These are phyloP conservation scores for Kwoniella botswanensis DNA, from an alignment of 768 basidiomycete genomes.

Conservation along the genomic window DNA sequence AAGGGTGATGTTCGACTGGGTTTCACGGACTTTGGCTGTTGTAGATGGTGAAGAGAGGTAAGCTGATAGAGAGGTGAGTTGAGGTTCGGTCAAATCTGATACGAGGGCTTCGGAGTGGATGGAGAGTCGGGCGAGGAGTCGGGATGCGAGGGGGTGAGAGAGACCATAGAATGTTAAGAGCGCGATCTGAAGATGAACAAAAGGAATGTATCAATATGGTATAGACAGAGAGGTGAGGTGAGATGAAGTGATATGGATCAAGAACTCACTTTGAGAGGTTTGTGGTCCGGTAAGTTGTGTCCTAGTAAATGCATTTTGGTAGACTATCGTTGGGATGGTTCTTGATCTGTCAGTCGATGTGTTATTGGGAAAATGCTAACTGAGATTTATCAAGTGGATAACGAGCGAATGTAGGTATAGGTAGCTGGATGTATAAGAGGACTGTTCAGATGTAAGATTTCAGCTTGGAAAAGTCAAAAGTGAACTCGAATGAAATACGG, in stretches of 20 bases:
- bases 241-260: no score
- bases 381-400: no score
- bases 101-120: slow-evolving; percentile 86
- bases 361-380: background rate
- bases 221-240: no score
- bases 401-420: background rate
- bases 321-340: background rate
- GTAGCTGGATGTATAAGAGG: background rate
- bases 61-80: slow-evolving; percentile 89
- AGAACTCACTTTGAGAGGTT: slow-evolving; percentile 71
- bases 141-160: slow-evolving; percentile 72
- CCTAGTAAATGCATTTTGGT: slow-evolving; percentile 76
- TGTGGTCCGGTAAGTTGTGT: slow-evolving; percentile 75
- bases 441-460: background rate
- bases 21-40: slow-evolving; percentile 68
- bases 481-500: background rate
- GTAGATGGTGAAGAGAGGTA: slow-evolving; percentile 90
- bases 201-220: background rate
- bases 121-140: slow-evolving; percentile 87
- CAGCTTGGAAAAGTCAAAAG: background rate
- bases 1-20: slow-evolving; percentile 66
- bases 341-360: no score
- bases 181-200: slow-evolving; percentile 69
- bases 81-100: slow-evolving; percentile 77
- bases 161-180: slow-evolving; percentile 88